Percentiles rank a stretch among this genome's conserved stretches.
Evolutionary conservation across 75 land plant genomes (phyloP).

Genomic region (Picea glauca): DNA sequence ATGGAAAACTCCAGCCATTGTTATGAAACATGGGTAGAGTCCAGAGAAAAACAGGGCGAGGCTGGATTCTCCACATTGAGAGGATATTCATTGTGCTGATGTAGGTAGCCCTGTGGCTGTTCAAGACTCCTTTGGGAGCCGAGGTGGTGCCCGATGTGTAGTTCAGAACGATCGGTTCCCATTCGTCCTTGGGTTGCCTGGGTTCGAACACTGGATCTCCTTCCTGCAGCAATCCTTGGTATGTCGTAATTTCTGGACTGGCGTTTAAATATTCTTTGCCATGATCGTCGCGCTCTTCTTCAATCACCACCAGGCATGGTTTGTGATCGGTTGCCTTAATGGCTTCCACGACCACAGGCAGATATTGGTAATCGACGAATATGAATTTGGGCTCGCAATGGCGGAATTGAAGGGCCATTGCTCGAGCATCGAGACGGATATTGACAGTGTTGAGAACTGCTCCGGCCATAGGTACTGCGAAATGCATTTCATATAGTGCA

Average conservation of each 20-base stretch:
- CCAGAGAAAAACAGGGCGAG: too few relatives aligned
- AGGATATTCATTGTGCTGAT: conserved; percentile 32
- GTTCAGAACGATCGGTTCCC: conserved; percentile 63
- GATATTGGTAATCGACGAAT: conserved; percentile 38
- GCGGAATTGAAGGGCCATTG: too few relatives aligned
- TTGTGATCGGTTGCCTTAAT: too few relatives aligned
- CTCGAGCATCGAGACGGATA: too few relatives aligned
- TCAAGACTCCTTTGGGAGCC: conserved; percentile 75
- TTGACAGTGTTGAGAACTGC: too few relatives aligned
- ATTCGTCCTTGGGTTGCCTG: conserved; percentile 52
- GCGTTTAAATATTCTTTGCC: too few relatives aligned
- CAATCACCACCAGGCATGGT: conserved; percentile 29
- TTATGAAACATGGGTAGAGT: too few relatives aligned
- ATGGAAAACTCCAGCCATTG: too few relatives aligned
- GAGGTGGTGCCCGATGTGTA: conserved; percentile 93
- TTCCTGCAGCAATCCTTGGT: conserved; percentile 41
- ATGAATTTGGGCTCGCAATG: conserved; percentile 50
- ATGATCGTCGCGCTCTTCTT: conserved; percentile 12
- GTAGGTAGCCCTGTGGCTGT: conserved; percentile 66
- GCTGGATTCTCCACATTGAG: too few relatives aligned
- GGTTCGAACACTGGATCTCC: conserved; percentile 53
- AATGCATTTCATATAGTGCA: too few relatives aligned
- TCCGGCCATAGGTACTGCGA: too few relatives aligned
- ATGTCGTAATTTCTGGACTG: conserved; percentile 18
- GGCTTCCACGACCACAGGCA: too few relatives aligned